phyloP scores from a whole-genome alignment of 192 early-diverging fungal genomes.

The Obelidium mucronatum region DNA sequence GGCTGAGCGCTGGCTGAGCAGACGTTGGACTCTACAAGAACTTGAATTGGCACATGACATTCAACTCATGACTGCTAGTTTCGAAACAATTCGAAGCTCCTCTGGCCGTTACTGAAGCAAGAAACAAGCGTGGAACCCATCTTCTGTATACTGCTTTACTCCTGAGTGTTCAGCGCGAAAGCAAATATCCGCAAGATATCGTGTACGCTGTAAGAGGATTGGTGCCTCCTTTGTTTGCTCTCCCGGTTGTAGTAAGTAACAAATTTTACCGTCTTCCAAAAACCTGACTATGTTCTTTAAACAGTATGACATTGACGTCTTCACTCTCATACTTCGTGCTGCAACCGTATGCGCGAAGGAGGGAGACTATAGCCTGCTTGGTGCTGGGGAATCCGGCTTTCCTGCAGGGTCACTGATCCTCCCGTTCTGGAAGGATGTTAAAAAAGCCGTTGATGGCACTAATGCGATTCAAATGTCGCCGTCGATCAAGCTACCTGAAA shows the following conservation, averaged over 20 bases:
- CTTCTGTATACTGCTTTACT: too few species aligned
- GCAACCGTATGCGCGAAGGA: conserved; percentile 6
- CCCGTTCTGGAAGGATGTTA: background rate
- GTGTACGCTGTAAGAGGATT: too few species aligned
- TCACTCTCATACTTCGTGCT: conserved; percentile 13
- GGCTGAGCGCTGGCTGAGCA: conserved; percentile 14
- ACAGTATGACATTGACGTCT: conserved; percentile 23
- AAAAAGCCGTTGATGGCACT: background rate
- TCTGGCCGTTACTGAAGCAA: too few species aligned
- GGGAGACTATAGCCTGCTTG: conserved; percentile 20
- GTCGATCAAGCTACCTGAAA: too few species aligned
- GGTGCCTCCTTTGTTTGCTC: conserved; percentile 14
- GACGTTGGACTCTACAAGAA: conserved; percentile 27
- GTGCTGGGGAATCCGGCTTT: background rate
- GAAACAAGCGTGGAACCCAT: too few species aligned
- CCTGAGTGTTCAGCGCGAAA: too few species aligned
- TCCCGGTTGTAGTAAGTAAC: background rate
- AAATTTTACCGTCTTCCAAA: background rate
- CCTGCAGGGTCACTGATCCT: conserved; percentile 13
- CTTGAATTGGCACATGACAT: conserved; percentile 18
- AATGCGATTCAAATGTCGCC: background rate
- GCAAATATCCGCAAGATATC: too few species aligned
- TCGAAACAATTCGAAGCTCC: too few species aligned
- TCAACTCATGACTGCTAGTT: background rate
- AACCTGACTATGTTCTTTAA: background rate